Evolutionary conservation across 345 rosid species (phyloP), one percentile per base, ranked within the genome.

Genomic region (Lepidium sativum): DNA sequence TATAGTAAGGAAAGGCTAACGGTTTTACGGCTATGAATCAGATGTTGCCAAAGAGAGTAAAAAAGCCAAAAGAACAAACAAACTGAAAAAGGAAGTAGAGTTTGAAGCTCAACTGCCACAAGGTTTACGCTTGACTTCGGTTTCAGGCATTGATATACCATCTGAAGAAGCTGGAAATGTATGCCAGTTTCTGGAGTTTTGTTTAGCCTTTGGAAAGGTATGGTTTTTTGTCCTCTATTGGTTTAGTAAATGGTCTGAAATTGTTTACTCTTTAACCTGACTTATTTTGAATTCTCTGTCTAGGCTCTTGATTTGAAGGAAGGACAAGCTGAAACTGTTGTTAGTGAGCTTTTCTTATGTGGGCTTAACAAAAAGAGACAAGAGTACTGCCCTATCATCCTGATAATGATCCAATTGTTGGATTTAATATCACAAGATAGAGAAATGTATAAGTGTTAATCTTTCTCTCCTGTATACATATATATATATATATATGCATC

Each of bases 201-300:
- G 95, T 72, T 68, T 80, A 50, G 83, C 92, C 74, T 92, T 92
- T 75, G 82, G 82, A 48, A 72, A 79, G 95, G 96, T 83, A 75
- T 45, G 39, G 15, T n/a, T 10, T 6, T 32, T 54, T 17, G 2
- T 23, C 16, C 57, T 32, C 9, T 16, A 2, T 53, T 5, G 23
- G 9, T 32, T 9, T 8, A 15, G 29, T 52, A n/a, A 38, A 16
- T 64, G 49, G 16, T 51, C 14, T 40, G n/a, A 39, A 39, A 6
- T 52, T 33, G 8, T 37, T 61, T 16, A 25, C 41, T 34, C 40
- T 21, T 25, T 41, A 16, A 34, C 52, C 35, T 42, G 37, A 21
- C 12, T 20, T 39, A 13, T 67, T 21, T 13, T 60, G 7, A 35
- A 11, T 44, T 78, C n/a, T 27, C 5, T 31, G 27, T 1, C 56